Conservation (phyloP, 306 rosid species). For the Prosopis cineraria region DNA sequence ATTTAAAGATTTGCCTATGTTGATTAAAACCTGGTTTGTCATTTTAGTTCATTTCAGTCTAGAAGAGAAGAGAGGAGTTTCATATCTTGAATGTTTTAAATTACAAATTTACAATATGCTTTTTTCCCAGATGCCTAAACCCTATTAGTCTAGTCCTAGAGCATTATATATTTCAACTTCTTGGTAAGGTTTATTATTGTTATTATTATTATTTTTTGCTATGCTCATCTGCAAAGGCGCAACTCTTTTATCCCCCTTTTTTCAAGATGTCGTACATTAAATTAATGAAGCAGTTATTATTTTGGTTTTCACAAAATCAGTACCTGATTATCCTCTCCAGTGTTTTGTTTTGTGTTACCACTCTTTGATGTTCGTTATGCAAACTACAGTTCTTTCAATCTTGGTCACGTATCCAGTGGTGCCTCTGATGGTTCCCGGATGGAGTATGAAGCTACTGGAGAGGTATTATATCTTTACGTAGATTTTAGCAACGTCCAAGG, state of each 20-base stretch:
- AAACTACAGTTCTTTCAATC: constrained; percentile 66
- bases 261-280: not conserved
- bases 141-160: not conserved
- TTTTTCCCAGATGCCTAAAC: not conserved
- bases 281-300: not conserved
- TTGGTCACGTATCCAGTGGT: constrained; percentile 50
- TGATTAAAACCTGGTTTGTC: constrained; percentile 5
- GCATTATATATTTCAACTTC: constrained; percentile 1
- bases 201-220: too few relatives aligned
- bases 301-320: constrained; percentile 26
- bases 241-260: not conserved
- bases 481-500: constrained; percentile 24
- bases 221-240: not conserved
- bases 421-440: constrained; percentile 43
- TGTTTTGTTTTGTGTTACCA: constrained; percentile 7
- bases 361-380: constrained; percentile 35
- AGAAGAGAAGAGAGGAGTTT: constrained; percentile 11
- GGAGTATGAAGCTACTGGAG: constrained; percentile 82
- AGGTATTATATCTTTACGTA: constrained; percentile 53
- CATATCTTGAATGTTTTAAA: constrained; percentile 28
- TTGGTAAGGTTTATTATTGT: not conserved
- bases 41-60: not conserved
- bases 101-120: not conserved
- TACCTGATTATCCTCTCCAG: constrained; percentile 26
- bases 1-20: not conserved